Conservation (phyloP, 192 early-diverging fungal genomes). For the Rhizoclosmatium globosum region DNA sequence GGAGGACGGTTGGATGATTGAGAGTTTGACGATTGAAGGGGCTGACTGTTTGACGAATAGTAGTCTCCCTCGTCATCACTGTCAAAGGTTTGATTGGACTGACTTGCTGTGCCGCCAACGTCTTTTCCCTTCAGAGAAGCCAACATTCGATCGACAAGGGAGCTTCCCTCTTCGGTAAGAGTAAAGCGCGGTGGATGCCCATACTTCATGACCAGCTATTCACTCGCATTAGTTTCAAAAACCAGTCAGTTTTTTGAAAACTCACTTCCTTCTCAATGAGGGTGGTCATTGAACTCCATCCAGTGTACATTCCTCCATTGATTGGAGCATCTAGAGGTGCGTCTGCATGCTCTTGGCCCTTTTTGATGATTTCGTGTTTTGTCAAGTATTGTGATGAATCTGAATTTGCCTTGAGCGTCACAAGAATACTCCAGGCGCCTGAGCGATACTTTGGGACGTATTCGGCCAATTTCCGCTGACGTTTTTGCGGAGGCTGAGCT, state of each 20-base stretch:
- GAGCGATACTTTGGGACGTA: constrained; percentile 84
- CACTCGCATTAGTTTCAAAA: not conserved
- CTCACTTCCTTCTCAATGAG: constrained; percentile 74
- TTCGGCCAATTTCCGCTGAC: not conserved
- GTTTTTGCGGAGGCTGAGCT: not conserved
- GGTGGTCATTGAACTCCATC: constrained; percentile 81
- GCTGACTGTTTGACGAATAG: not conserved
- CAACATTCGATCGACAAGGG: constrained; percentile 56
- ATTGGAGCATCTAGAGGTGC: constrained; percentile 66
- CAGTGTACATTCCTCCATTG: constrained; percentile 66
- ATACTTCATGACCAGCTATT: constrained; percentile 47
- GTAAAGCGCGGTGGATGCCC: constrained; percentile 68
- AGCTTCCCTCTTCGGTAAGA: constrained; percentile 76
- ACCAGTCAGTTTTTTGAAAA: constrained; percentile 3
- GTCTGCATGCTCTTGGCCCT: constrained; percentile 73
- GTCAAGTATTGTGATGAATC: constrained; percentile 59
- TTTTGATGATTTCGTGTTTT: constrained; percentile 74
- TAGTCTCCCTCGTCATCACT: not conserved
- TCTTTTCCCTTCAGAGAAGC: not conserved
- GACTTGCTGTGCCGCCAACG: not conserved
- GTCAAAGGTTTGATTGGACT: too few relatives aligned
- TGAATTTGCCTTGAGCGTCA: constrained; percentile 60
- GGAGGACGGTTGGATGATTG: not conserved
- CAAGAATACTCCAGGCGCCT: constrained; percentile 82
- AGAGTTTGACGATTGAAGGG: not conserved